A percentile compares a stretch with the other conserved stretches of the same genome.
Evolutionary conservation across 2,329 filamentous ascomycete species (phyloP).

Genomic region (Calonectria naviculata): DNA sequence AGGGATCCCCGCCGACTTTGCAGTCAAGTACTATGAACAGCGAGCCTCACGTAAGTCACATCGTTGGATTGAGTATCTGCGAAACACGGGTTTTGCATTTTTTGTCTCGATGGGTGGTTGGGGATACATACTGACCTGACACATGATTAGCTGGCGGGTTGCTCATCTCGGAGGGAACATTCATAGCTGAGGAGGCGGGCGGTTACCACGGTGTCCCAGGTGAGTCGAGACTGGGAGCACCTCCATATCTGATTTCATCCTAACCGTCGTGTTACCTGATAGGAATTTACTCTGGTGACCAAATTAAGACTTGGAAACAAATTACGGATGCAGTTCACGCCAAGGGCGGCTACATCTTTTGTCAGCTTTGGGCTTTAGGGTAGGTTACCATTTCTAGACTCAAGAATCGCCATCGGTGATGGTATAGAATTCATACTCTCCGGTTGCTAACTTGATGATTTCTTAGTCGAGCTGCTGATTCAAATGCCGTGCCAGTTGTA

Average conservation of each 20-base stretch:
- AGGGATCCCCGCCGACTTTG: slow-evolving; percentile 34
- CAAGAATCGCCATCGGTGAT: background rate
- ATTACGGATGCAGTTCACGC: slow-evolving; percentile 73
- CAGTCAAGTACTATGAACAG: slow-evolving; percentile 61
- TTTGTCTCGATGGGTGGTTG: background rate
- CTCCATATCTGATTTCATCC: background rate
- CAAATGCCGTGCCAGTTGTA: slow-evolving; percentile 26
- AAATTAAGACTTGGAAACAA: slow-evolving; percentile 69
- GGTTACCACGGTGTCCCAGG: slow-evolving; percentile 42
- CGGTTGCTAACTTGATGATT: background rate
- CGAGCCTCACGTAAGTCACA: slow-evolving; percentile 47
- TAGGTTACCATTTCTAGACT: slow-evolving; percentile 60
- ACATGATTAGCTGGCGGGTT: slow-evolving; percentile 50
- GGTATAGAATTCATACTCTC: background rate
- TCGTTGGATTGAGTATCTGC: background rate
- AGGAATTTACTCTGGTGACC: slow-evolving; percentile 66
- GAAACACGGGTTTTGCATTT: background rate
- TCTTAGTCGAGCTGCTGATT: slow-evolving; percentile 33
- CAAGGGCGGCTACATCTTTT: slow-evolving; percentile 69
- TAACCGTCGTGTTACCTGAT: slow-evolving; percentile 52
- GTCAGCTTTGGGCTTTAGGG: slow-evolving; percentile 73
- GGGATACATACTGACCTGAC: background rate
- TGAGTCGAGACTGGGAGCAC: background rate
- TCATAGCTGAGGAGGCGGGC: slow-evolving; percentile 48
- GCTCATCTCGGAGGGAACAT: slow-evolving; percentile 59